phyloP scores from a whole-genome alignment of 345 rosid genomes.

The Diplotaxis tenuifolia region DNA sequence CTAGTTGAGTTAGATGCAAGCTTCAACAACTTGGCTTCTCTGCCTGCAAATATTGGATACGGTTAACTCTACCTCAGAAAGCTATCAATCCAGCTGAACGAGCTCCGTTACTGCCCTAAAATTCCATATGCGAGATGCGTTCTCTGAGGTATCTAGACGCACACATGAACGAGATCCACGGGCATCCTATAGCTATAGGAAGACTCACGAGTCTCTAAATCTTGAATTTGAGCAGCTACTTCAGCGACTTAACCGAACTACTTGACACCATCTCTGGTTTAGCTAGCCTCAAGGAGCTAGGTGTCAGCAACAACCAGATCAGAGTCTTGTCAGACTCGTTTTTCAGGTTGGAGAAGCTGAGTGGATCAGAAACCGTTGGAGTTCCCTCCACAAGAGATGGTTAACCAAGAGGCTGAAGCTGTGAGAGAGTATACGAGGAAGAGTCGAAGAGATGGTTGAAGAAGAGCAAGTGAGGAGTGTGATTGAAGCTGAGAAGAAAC shows the following conservation, averaged over 20 bases:
- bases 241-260: conserved; percentile 69
- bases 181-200: conserved; percentile 76
- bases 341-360: conserved; percentile 66
- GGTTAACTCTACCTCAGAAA: conserved; percentile 66
- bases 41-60: conserved; percentile 78
- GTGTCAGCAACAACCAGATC: conserved; percentile 94
- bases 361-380: conserved; percentile 72
- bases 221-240: conserved; percentile 79
- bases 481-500: conserved; percentile 54
- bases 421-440: conserved; percentile 67
- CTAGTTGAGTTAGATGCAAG: conserved; percentile 79
- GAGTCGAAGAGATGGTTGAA: conserved; percentile 54
- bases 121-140: conserved; percentile 77
- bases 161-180: conserved; percentile 84
- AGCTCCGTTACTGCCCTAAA: conserved; percentile 59
- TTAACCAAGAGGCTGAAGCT: conserved; percentile 58
- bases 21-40: conserved; percentile 64
- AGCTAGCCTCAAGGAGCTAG: conserved; percentile 70
- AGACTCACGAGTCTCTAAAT: conserved; percentile 70
- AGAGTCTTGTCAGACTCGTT: conserved; percentile 70
- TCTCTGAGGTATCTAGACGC: conserved; percentile 70
- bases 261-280: conserved; percentile 77
- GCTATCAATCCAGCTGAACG: conserved; percentile 75
- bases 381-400: conserved; percentile 64
- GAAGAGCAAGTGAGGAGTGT: conserved; percentile 63